Conservation (phyloP, 768 basidiomycete genomes). For the Leucocoprinus birnbaumii region DNA sequence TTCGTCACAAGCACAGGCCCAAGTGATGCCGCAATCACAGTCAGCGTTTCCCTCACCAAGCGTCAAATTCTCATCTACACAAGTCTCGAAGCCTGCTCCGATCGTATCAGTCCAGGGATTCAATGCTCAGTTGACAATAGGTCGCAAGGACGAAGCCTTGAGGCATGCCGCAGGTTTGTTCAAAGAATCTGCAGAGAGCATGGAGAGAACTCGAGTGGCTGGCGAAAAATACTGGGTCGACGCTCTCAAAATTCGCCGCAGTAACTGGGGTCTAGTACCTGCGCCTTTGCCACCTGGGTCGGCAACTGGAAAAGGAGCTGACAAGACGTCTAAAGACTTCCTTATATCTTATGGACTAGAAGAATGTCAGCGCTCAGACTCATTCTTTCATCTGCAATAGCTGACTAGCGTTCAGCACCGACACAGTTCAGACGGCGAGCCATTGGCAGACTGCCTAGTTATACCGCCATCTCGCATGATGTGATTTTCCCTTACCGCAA, state of each 20-base stretch:
- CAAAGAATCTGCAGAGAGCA: conserved; percentile 62
- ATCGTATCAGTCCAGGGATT: conserved; percentile 69
- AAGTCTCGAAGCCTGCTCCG: conserved; percentile 63
- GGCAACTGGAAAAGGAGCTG: conserved; percentile 70
- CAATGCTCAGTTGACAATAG: conserved; percentile 67
- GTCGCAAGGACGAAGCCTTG: conserved; percentile 79
- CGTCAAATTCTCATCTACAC: conserved; percentile 50
- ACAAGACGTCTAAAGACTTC: conserved; percentile 80
- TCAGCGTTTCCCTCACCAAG: conserved; percentile 15
- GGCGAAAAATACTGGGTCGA: conserved; percentile 82
- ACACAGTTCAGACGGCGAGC: conserved; percentile 62
- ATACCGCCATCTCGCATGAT: conserved; percentile 36
- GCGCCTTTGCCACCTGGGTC: conserved; percentile 74
- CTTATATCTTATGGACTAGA: conserved; percentile 78
- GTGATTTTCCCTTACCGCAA: conserved; percentile 67
- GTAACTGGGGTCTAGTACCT: conserved; percentile 80
- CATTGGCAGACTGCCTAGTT: conserved; percentile 61
- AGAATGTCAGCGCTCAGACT: conserved; percentile 55
- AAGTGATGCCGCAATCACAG: conserved; percentile 6
- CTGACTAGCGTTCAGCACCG: conserved; percentile 45
- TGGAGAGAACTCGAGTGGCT: conserved; percentile 58
- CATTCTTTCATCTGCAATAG: background rate
- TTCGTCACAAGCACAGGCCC: conserved; percentile 17
- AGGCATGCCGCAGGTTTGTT: conserved; percentile 72
- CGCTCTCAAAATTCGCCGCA: conserved; percentile 70